Base-by-base conservation (phyloP, 768 basidiomycete genomes). In the Tylopilus balloui region DNA sequence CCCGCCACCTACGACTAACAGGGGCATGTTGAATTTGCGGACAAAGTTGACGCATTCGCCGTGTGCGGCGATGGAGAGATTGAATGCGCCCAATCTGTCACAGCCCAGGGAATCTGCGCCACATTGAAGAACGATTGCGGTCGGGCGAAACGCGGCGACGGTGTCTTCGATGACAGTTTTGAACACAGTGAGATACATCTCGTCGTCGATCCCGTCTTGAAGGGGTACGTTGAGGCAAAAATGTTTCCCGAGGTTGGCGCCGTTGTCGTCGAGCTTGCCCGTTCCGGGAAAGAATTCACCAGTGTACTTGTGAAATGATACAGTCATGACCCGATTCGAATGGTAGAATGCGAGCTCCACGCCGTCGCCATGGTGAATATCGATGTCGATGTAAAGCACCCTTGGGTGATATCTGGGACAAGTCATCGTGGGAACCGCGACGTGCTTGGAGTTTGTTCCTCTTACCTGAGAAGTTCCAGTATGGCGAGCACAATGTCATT, bases 281-380 rank as follows among this genome's bases (percentile, higher is more conserved):
- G 95, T 99, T 0, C 94, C 93, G 0, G 95, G 95, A 68, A 99
- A 99, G 76, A 99, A 99, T 61, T 95, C 92, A 48, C 92, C 93
- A 1, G 89, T 93, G 73, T 96, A 99, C 71, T 98, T 98, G 75
- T 99, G 95, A 71, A 99, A 99, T 1, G 95, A 97, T 13, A 97
- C 91, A 0, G 95, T 98, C 81, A 97, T 87, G 54, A 99, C 95
- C n/a, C 95, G 85, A 61, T 99, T 93, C 32, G 92, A 88, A 58
- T 95, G 87, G 69, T 95, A 99, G 69, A 99, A 98, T 0, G 95
- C 96, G 52, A 95, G 87, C 63, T 99, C 92, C 3, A 99, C 96
- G 20, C 95, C 95, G 61, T 99, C 95, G 8, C 95, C 95, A 58
- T 99, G 95, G 67, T 99, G 95, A 48, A 98, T 97, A 63, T 99